These are phyloP conservation scores for Atkinsonella hypoxylon DNA, from an alignment of 2,329 filamentous ascomycete species.

Conservation along the genomic window DNA sequence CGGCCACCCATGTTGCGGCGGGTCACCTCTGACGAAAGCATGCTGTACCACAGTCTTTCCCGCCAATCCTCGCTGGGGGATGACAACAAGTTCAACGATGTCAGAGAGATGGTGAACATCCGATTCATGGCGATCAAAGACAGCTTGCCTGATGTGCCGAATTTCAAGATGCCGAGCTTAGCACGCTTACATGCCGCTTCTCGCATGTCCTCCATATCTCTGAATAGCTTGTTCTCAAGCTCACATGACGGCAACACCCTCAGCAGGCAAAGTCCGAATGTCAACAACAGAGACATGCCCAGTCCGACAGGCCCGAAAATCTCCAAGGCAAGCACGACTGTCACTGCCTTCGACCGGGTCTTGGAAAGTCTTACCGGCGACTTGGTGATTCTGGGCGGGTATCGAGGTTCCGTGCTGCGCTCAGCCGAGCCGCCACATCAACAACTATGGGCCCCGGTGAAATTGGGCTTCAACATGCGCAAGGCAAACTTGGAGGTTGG, in stretches of 20 bases:
- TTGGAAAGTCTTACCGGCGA: slow-evolving; percentile 68
- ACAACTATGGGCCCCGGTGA: slow-evolving; percentile 91
- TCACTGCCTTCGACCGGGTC: slow-evolving; percentile 35
- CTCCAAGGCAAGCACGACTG: neutral
- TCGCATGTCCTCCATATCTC: slow-evolving; percentile 19
- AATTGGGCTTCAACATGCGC: slow-evolving; percentile 80
- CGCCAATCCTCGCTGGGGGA: slow-evolving; percentile 75
- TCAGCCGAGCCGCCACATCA: slow-evolving; percentile 71
- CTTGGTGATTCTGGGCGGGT: slow-evolving; percentile 79
- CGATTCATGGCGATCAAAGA: slow-evolving; percentile 84
- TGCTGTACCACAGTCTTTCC: slow-evolving; percentile 65
- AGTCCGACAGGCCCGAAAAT: neutral
- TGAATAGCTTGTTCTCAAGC: slow-evolving; percentile 19
- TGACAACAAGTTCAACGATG: slow-evolving; percentile 66
- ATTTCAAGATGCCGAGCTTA: slow-evolving; percentile 57
- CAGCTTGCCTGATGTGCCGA: slow-evolving; percentile 68
- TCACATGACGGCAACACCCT: slow-evolving; percentile 12
- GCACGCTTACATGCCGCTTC: slow-evolving; percentile 35
- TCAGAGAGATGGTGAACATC: slow-evolving; percentile 77
- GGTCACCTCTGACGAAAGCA: slow-evolving; percentile 52
- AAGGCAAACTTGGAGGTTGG: slow-evolving; percentile 88
- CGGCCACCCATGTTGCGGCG: slow-evolving; percentile 19
- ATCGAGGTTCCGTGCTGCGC: slow-evolving; percentile 78
- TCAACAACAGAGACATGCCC: neutral
- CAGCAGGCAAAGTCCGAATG: neutral